A percentile compares a stretch with the other conserved stretches of the same genome.
phyloP scores from a whole-genome alignment of 805 yeast genomes.

The Candida anglica region DNA sequence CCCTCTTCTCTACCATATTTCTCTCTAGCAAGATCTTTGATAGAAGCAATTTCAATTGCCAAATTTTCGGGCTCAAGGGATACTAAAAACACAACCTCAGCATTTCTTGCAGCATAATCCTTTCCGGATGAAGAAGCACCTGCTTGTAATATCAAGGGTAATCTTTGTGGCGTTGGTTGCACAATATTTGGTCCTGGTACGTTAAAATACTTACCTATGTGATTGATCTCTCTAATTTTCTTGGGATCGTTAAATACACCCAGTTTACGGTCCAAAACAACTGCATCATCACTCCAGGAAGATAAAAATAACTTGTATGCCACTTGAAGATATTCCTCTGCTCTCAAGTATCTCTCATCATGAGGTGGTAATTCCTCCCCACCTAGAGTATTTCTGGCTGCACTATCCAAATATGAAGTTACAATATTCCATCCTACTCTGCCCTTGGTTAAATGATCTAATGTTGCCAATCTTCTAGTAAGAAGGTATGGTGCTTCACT shows the following conservation, averaged over 20 bases:
- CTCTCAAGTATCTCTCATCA: conserved; percentile 35
- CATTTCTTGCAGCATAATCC: conserved; percentile 40
- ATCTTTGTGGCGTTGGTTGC: conserved; percentile 40
- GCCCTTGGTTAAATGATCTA: conserved; percentile 40
- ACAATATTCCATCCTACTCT: conserved; percentile 48
- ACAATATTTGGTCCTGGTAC: conserved; percentile 43
- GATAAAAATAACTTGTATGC: conserved; percentile 35
- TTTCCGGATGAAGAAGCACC: conserved; percentile 40
- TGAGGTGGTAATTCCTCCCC: conserved; percentile 34
- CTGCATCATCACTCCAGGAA: conserved; percentile 44
- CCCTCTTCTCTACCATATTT: conserved; percentile 32
- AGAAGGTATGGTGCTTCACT: conserved; percentile 40
- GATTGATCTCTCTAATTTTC: conserved; percentile 37
- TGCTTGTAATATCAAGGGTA: conserved; percentile 43
- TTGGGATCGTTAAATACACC: conserved; percentile 37
- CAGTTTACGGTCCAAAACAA: conserved; percentile 18
- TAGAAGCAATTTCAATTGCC: conserved; percentile 21
- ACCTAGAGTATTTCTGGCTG: conserved; percentile 36
- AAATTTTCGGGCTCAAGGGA: conserved; percentile 27
- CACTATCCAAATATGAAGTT: conserved; percentile 40
- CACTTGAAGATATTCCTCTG: conserved; percentile 38
- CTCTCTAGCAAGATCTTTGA: conserved; percentile 26
- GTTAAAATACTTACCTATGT: conserved; percentile 35
- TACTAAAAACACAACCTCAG: conserved; percentile 40
- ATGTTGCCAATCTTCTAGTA: conserved; percentile 40